Evolutionary conservation across 257 asterid species (phyloP), one percentile per base, ranked within the genome.

Genomic region (Gentiana straminea): DNA sequence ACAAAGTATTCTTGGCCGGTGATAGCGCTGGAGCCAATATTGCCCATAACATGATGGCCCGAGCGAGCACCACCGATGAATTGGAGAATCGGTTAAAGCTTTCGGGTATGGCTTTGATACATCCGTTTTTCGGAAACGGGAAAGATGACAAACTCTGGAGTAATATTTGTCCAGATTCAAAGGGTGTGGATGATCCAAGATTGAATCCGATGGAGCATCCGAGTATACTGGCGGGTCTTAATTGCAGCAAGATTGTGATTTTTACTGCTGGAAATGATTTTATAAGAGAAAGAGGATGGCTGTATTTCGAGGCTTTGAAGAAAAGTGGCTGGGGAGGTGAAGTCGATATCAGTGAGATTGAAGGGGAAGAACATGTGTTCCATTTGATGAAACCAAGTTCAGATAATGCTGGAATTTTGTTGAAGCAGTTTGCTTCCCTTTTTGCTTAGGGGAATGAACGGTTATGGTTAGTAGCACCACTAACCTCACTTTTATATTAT

Each of bases 21-120:
- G 95, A 83, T 36, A 83, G 95, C 48, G 81, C 93, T 1, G 95
- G 93, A 0, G 93, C 54, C 1, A 86, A 70, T 55, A 61, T 86
- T 2, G 82, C 83, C 0, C 89, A 83, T 55, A 39, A 72, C 54
- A 39, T 79, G 54, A 82, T 71, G 0, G 37, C 77, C 13, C 76
- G 74, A 54, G 44, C 66, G 24, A 89, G 86, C 36, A 10, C 47
- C 33, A 81, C 78, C 46, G 54, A 66, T 0, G 11, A 13, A 8
- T 10, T 41, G 5, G 35, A 68, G 13, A 65, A 39, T 0, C 24
- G 24, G 24, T 0, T 82, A 1, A 55, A 53, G 0, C 33, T 86
- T 2, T 35, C 12, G 5, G 94, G 90, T 12, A 60, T 83, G 61
- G 71, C 81, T 47, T 68, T 83, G 0, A 70, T 72, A 10, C 74